Base-by-base conservation (phyloP, 208 protist genomes). In the Trypanosoma cruzi region DNA sequence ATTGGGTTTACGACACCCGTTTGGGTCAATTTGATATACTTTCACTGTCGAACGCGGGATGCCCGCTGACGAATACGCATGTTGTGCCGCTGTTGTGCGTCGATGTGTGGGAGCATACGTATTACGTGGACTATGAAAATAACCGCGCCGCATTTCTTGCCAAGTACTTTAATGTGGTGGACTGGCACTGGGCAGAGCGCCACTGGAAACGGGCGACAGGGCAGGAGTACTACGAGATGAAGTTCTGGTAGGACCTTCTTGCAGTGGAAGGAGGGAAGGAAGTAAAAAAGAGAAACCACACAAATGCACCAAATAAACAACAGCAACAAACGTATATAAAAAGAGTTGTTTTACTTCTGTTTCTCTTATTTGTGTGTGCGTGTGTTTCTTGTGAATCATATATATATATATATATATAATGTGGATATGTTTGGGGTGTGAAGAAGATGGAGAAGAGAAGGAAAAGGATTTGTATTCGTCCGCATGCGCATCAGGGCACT, bases 51-150 rank as follows among this genome's bases (percentile, higher is more conserved):
- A 96, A 97, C 65, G 93, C 93, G 37, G 90, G 87, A 32, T 95
- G 84, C 67, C 91, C 93, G 16, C 62, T 97, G 29, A 84, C 78
- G 13, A 80, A 86, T 49, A 53, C 61, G 37, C 65, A 84, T 49
- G 68, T 76, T 50, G 76, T 85, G 18, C 94, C 94, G 46, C 63
- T 97, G 32, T 77, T 98, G 14, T 94, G 86, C 63, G 85, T 93
- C 11, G 93, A 97, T 85, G 93, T 98, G 50, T 98, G 94, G 93
- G 94, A 98, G 78, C 96, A 98, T 73, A 85, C 95, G n/a, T 98
- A 98, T 71, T 98, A 98, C 70, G 82, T 97, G 42, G 96, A 98
- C 81, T 98, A 98, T 66, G 89, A 94, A 64, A 98, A 98, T 79
- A 80, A 90, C 40, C 86, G 93, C 20, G 86, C 89, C 6, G 61